Base-by-base conservation (phyloP, 2,329 filamentous ascomycete genomes). In the Penicillium sp. region DNA sequence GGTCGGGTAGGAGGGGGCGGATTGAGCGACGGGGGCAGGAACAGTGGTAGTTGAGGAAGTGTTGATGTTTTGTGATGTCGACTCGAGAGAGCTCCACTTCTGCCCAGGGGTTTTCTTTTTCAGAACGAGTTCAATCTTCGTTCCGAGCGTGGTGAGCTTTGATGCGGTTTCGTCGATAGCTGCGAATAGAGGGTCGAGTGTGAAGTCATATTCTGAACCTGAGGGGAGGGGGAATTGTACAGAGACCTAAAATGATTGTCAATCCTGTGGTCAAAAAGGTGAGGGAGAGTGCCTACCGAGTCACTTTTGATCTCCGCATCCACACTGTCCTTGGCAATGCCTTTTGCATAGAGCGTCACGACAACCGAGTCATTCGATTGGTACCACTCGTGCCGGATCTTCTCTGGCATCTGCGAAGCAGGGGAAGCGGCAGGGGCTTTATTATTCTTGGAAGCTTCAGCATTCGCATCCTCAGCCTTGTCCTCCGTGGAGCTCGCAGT, bases 101-200 rank as follows among this genome's bases (percentile, higher is more conserved):
- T 83, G 77, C 7, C 89, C 90, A 0, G 85, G 76, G 1, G 76
- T 82, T 46, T 83, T 80, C 76, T 97, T 97, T 64, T 83, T 84
- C 17, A 97, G 83, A 11, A 81, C 84, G 44, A 97, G 80, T 75
- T 96, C 93, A 58, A 96, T 84, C 75, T 97, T 97, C 71, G 88
- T 92, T 1, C 90, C 83, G 47, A 90, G 89, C 58, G 96, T 85
- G 1, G 82, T 85, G 67, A 81, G 86, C 49, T 83, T 89, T 21
- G 87, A 92, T 35, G 83, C 77, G 1, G 82, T 70, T 0, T 86
- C 76, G 56, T 91, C 85, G 69, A 96, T 88, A 9, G 84, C 74
- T 15, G 84, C 86, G 74, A 84, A 92, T 3, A 94, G 85, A 6
- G 90, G 88, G 19, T 88, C 83, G 48, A 92, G 83, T 1, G 82